Percentiles rank a stretch among this genome's conserved stretches.
phyloP scores from a whole-genome alignment of 768 basidiomycete genomes.

The Lactarius sp. region DNA sequence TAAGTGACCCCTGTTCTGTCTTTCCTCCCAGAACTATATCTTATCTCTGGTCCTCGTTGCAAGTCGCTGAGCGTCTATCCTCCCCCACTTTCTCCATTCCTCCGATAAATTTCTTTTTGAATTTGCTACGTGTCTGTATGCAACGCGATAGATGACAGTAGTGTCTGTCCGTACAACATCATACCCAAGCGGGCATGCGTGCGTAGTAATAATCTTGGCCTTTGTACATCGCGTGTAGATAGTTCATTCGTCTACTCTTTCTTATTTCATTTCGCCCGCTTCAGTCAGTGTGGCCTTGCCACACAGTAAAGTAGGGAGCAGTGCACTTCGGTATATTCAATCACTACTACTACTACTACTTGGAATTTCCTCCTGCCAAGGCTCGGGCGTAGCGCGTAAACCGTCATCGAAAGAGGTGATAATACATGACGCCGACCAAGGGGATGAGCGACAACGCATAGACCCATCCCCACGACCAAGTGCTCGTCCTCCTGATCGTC shows the following conservation, averaged over 20 bases:
- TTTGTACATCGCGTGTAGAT: slow-evolving; percentile 6
- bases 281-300: neutral
- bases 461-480: slow-evolving; percentile 18
- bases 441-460: slow-evolving; percentile 11
- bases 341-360: neutral
- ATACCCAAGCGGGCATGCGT: slow-evolving; percentile 11
- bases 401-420: slow-evolving; percentile 6
- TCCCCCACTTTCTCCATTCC: neutral
- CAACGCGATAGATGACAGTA: neutral
- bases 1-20: slow-evolving; percentile 7
- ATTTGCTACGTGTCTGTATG: slow-evolving; percentile 12
- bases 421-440: slow-evolving; percentile 11
- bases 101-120: neutral
- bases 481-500: neutral
- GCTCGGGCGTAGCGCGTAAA: too few relatives aligned
- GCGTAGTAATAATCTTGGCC: slow-evolving; percentile 13
- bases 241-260: neutral
- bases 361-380: neutral
- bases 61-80: slow-evolving; percentile 19
- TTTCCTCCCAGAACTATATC: slow-evolving; percentile 8
- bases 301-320: neutral
- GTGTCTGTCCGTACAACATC: slow-evolving; percentile 2
- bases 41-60: neutral
- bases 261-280: neutral
- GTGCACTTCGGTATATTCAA: neutral